These are phyloP conservation scores for Actinidia polygama DNA, from an alignment of 179 eudicot species.

Conservation along the genomic window DNA sequence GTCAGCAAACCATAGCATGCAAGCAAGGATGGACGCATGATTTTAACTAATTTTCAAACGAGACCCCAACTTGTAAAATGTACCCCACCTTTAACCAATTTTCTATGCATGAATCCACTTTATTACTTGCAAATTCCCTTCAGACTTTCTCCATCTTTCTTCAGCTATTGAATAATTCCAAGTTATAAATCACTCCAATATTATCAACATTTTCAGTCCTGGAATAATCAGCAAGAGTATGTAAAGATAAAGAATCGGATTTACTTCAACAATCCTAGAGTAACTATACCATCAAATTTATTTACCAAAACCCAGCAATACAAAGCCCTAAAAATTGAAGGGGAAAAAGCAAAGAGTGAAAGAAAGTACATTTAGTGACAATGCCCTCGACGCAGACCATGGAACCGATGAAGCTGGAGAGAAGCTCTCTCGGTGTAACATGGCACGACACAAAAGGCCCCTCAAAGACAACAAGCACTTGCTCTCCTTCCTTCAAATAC, in stretches of 20 bases:
- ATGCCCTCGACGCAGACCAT: constrained; percentile 98
- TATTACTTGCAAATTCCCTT: background rate
- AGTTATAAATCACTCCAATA: background rate
- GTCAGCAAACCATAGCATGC: too few relatives aligned
- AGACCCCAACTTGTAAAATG: too few relatives aligned
- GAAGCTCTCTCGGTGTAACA: constrained; percentile 93
- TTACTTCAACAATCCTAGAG: background rate
- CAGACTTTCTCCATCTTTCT: background rate
- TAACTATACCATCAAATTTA: background rate
- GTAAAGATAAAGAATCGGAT: background rate
- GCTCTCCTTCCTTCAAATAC: constrained; percentile 93
- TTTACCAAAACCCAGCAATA: background rate
- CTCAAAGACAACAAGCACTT: constrained; percentile 84
- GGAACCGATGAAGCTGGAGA: constrained; percentile 91
- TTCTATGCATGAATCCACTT: background rate
- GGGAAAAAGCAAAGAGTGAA: background rate
- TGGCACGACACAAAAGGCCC: constrained; percentile 94
- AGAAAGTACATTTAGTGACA: constrained; percentile 77
- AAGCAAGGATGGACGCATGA: too few relatives aligned
- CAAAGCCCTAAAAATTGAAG: background rate
- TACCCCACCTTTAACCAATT: too few relatives aligned
- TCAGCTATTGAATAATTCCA: background rate
- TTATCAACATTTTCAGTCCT: background rate
- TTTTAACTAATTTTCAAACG: too few relatives aligned
- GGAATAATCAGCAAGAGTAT: background rate